Evolutionary conservation across 805 yeast genomes (phyloP), one percentile per base, ranked within the genome.

Genomic region (Saccharomycopsis schoenii): DNA sequence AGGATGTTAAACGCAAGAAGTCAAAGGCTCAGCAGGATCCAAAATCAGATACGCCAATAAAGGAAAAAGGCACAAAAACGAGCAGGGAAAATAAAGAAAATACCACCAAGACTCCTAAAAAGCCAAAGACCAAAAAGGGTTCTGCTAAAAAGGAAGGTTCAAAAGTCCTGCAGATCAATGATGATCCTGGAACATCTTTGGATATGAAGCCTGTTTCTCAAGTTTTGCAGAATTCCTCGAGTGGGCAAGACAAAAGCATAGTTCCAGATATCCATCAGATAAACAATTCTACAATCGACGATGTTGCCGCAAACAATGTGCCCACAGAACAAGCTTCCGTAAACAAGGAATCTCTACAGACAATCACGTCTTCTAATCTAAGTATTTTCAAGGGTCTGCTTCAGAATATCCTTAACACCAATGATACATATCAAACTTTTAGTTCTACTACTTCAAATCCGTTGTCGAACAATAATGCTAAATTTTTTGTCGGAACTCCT

Each of bases 1-100:
- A 72, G 42, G 88, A 86, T 68, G 80, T 83, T 5, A 78, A 77
- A 43, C 70, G 90, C 34, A 84, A 82, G 68, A 67, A 77, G 56
- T 82, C 81, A 29, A 71, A 71, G 57, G 24, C 43, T 10, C 34
- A n/a, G 17, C 21, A 4, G 25, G 12, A 41, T 10, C 34, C 60
- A 19, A 36, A 37, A 34, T 21, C 41, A n/a, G 17, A 17, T 11
- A 19, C 57, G 29, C 14, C 43, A 4, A 10, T 34, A 37, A 36
- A 54, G 29, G 43, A 37, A 54, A 54, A 54, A 39, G 36, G 14
- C 10, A 3, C 34, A 3, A 19, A 47, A 24, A 2, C 12, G 10
- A 47, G 21, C 10, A 47, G 21, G 12, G 52, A 47, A 24, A 57
- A 57, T 25, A 24, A 14, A 21, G 59, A n/a, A 29, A 57, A 47